These are phyloP conservation scores for Jimgerdemannia flammicorona DNA, from an alignment of 192 early-diverging fungal species.

Conservation along the genomic window DNA sequence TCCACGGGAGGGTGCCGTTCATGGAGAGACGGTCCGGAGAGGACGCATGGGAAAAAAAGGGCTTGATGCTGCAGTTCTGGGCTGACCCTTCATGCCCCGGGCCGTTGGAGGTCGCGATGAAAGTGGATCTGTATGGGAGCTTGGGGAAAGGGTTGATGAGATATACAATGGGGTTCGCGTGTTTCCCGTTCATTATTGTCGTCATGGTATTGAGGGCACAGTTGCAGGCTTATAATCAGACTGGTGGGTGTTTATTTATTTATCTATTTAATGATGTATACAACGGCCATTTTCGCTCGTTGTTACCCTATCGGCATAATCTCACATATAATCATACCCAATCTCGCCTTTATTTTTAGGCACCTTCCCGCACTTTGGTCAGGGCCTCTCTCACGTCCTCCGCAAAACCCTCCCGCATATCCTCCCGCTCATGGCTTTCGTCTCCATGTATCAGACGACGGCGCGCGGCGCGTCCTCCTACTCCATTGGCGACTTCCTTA, in stretches of 20 bases:
- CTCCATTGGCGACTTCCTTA: constrained; percentile 18
- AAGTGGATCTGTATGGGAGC: constrained; percentile 66
- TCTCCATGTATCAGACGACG: constrained; percentile 34
- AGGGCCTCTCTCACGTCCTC: constrained; percentile 30
- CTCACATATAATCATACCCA: no score
- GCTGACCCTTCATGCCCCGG: constrained; percentile 46
- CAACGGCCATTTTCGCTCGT: no score
- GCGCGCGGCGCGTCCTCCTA: constrained; percentile 9
- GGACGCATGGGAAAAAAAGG: constrained; percentile 19
- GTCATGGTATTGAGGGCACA: constrained; percentile 49
- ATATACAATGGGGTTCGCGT: constrained; percentile 65
- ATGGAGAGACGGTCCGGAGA: constrained; percentile 9
- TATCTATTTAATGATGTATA: no score
- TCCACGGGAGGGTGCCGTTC: constrained; percentile 50
- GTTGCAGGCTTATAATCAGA: constrained; percentile 9
- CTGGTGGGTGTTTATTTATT: not conserved
- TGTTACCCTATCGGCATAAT: no score
- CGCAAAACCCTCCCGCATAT: constrained; percentile 29
- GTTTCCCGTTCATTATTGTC: constrained; percentile 62
- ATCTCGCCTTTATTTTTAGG: constrained; percentile 23
- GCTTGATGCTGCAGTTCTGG: constrained; percentile 48
- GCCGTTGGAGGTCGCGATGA: constrained; percentile 40
- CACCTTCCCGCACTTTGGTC: constrained; percentile 35
- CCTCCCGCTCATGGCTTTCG: constrained; percentile 21
- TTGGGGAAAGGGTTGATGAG: constrained; percentile 65